Percentiles rank a stretch among this genome's conserved stretches.
Evolutionary conservation across 257 asterid species (phyloP).

Genomic region (Sherardia arvensis): DNA sequence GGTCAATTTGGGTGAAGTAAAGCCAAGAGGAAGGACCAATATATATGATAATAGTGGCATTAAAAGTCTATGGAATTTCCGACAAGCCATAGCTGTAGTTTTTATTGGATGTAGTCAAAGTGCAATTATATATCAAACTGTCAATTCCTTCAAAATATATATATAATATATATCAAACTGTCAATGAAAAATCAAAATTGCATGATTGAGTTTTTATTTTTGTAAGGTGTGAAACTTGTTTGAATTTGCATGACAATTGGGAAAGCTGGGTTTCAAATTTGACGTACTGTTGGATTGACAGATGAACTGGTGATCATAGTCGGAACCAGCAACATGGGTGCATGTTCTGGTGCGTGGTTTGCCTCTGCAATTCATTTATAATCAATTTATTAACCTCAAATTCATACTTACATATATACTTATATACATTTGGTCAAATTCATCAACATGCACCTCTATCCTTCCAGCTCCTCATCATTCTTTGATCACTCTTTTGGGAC

Average conservation of each 20-base stretch:
- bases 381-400: background rate
- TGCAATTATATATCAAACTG: background rate
- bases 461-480: background rate
- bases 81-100: slow-evolving; percentile 4
- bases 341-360: slow-evolving; percentile 38
- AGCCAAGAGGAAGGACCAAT: background rate
- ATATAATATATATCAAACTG: too few species aligned
- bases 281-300: slow-evolving; percentile 26
- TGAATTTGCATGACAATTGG: background rate
- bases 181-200: background rate
- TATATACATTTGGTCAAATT: background rate
- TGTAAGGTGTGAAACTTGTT: background rate
- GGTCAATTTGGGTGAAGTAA: background rate
- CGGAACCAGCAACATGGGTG: slow-evolving; percentile 34
- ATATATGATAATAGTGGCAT: background rate
- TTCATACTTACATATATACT: background rate
- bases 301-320: slow-evolving; percentile 22
- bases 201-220: background rate
- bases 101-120: background rate
- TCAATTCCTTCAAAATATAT: too few species aligned
- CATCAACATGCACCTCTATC: background rate
- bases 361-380: background rate
- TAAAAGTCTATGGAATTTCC: background rate
- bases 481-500: too few species aligned
- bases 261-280: too few species aligned